Base-by-base conservation (phyloP, 306 rosid species). In the Trifolium repens region DNA sequence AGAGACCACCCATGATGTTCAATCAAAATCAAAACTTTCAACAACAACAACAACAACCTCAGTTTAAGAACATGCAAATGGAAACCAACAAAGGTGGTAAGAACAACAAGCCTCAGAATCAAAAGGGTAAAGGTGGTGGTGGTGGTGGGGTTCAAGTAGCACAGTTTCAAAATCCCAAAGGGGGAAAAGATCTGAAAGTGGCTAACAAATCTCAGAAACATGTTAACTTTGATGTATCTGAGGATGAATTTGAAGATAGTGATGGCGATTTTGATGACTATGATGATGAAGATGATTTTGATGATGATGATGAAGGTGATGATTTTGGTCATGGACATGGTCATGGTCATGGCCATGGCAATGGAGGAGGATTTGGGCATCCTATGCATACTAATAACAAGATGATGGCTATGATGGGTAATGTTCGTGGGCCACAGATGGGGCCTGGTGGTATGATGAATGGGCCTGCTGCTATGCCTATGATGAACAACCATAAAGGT, bases 201-300 rank as follows among this genome's bases (percentile, higher is more conserved):
- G 79, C 72, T 0, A 39, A 67, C 49, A 91, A 87, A 74, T 84
- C 80, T 19, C 88, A 94, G 74, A 94, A 91, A 65, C 82, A 92
- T 79, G 98, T 94, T 62, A 90, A 79, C 77, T 94, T 94, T 78
- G 80, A 77, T 74, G 43, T 88, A 44, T 83, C 84, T 19, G 90
- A 82, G 4, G 91, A 93, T 1, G 94, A 90, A 8, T 85, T 86
- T 66, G 87, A 83, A 65, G 77, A 59, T 13, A 91, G 91, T 76
- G 90, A 79, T 10, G 86, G 69, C 65, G 93, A 66, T 2, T 78
- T 79, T 37, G 97, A 87, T 52, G 91, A 82, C 0, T 81, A 80
- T 75, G 96, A 88, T 84, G 62, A 86, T 70, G 96, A 79, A 8
- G 88, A 75, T 0, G 98, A 90, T n/a, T 78, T 75, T 35, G 93